Percentiles rank a stretch among this genome's conserved stretches.
Conservation (phyloP, 2,329 filamentous ascomycete genomes). For the Hypoxylon sp. region DNA sequence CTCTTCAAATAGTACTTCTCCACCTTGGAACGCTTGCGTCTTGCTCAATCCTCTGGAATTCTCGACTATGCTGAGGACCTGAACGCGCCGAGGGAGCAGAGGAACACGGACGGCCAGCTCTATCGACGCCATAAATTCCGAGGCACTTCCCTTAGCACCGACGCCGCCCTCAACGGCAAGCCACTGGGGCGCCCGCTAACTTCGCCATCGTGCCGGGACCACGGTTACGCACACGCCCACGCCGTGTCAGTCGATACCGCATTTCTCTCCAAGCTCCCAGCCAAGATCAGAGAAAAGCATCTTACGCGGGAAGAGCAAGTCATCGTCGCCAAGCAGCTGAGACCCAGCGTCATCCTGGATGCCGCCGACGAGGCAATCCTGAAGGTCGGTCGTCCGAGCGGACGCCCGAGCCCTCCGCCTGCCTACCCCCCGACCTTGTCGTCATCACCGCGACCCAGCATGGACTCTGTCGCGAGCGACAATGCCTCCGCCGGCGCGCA, state of each 20-base stretch:
- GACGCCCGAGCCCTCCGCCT: conserved; percentile 44
- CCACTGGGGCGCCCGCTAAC: conserved; percentile 30
- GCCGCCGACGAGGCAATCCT: conserved; percentile 62
- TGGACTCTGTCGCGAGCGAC: conserved; percentile 42
- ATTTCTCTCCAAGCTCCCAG: conserved; percentile 71
- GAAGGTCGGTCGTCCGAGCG: conserved; percentile 51
- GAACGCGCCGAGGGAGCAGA: background rate
- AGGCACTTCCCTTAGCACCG: conserved; percentile 21
- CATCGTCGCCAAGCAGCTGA: conserved; percentile 59
- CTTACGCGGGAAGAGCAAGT: conserved; percentile 73
- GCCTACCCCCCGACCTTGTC: conserved; percentile 42
- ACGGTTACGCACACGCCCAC: conserved; percentile 35
- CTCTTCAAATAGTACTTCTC: conserved; percentile 62
- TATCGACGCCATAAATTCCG: conserved; percentile 19
- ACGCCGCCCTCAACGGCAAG: conserved; percentile 12
- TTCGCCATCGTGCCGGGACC: conserved; percentile 30
- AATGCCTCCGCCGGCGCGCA: conserved; percentile 48
- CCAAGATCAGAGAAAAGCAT: conserved; percentile 70
- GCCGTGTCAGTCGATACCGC: conserved; percentile 61
- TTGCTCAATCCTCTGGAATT: conserved; percentile 56
- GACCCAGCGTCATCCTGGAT: conserved; percentile 62
- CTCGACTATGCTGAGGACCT: conserved; percentile 23
- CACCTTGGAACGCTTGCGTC: conserved; percentile 64
- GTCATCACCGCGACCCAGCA: conserved; percentile 39
- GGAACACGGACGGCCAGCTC: conserved; percentile 1